phyloP scores from a whole-genome alignment of 2,329 filamentous ascomycete species.

The Nannizziopsis barbatae region DNA sequence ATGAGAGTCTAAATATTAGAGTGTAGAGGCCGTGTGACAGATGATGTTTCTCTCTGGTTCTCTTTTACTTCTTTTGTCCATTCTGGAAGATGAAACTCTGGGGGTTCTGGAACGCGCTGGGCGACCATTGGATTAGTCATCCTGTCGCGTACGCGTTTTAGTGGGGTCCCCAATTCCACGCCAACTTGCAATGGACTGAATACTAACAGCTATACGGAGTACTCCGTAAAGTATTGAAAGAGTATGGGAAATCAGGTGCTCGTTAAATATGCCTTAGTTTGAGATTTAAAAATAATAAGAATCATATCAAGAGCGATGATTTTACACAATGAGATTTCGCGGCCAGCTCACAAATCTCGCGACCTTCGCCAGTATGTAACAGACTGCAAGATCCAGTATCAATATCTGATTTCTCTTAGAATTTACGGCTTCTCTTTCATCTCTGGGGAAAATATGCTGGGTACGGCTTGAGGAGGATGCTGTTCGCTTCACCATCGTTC shows the following conservation, averaged over 20 bases:
- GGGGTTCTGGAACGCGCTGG: no score
- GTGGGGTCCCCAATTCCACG: no score
- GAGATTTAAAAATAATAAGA: background rate
- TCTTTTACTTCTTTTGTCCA: no score
- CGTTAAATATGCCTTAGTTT: background rate
- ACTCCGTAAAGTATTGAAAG: background rate
- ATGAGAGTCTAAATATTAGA: no score
- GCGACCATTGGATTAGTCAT: no score
- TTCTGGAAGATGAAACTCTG: no score
- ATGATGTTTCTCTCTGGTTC: no score
- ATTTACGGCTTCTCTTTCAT: slow-evolving; percentile 51
- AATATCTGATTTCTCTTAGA: slow-evolving; percentile 32
- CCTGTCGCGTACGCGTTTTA: no score
- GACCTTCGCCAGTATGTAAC: slow-evolving; percentile 42
- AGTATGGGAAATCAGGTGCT: background rate
- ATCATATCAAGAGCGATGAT: background rate
- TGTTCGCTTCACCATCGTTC: slow-evolving; percentile 89
- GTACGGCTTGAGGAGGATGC: slow-evolving; percentile 76
- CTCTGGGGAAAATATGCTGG: slow-evolving; percentile 75
- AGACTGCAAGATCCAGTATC: slow-evolving; percentile 9
- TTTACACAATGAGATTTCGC: slow-evolving; percentile 41
- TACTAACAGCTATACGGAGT: no score
- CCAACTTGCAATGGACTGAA: no score
- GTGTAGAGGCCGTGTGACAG: no score
- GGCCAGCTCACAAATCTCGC: slow-evolving; percentile 42